Conservation (phyloP, 441 rosid genomes). For the California macrophylla region DNA sequence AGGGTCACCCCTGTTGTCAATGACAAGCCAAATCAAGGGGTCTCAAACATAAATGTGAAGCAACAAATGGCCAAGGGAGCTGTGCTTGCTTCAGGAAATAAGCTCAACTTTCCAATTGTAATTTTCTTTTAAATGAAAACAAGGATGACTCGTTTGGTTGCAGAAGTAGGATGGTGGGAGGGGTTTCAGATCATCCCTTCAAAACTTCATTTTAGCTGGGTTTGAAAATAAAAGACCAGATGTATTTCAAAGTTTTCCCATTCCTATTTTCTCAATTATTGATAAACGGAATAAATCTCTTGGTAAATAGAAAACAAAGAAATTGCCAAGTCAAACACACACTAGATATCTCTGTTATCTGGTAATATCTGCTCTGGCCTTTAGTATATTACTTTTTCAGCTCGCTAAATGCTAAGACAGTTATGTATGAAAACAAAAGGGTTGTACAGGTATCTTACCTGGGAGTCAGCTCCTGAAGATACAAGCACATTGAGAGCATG, state of each 20-base stretch:
- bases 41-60: too few relatives aligned
- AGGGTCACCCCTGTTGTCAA: too few relatives aligned
- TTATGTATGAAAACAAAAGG: too few relatives aligned
- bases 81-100: neutral
- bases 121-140: neutral
- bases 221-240: neutral
- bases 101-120: neutral
- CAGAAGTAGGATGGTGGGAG: neutral
- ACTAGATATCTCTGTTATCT: neutral
- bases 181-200: neutral
- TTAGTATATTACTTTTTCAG: neutral
- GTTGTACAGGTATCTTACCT: constrained; percentile 30
- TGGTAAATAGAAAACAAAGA: neutral
- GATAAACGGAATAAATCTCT: neutral
- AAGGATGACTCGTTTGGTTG: neutral
- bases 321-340: neutral
- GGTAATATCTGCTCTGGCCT: neutral
- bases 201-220: neutral
- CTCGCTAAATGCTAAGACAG: neutral
- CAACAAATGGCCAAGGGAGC: neutral
- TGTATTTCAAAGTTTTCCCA: neutral
- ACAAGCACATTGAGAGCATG: constrained; percentile 47
- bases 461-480: constrained; percentile 77
- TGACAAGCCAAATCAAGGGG: neutral
- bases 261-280: neutral